phyloP scores from a whole-genome alignment of 75 land plant genomes.

The Gnetum montanum region DNA sequence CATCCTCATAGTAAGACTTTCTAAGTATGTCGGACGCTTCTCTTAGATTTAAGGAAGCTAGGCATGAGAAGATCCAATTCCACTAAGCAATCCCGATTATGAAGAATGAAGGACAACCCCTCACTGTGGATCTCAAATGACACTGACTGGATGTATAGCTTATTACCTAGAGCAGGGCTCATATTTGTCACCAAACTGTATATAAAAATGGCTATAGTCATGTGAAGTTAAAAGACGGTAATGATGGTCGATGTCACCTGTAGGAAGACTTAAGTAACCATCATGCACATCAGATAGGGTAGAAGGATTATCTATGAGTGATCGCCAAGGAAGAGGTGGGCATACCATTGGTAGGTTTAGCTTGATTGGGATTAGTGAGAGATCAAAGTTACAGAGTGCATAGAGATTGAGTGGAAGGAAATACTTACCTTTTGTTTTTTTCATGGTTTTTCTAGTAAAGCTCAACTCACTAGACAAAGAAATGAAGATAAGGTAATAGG shows the following conservation, averaged over 20 bases:
- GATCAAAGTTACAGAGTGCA: not conserved
- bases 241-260: not conserved
- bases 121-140: constrained; percentile 3
- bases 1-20: not conserved
- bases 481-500: too few relatives aligned
- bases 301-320: not conserved
- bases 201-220: constrained; percentile 2
- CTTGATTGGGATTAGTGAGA: not conserved
- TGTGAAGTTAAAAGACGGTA: not conserved
- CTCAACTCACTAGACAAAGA: too few relatives aligned
- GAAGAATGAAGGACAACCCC: not conserved
- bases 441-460: too few relatives aligned
- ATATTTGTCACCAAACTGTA: not conserved
- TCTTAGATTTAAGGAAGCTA: not conserved
- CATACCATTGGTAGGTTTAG: constrained; percentile 5
- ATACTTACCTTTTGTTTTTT: too few relatives aligned
- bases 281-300: not conserved
- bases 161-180: not conserved
- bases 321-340: not conserved
- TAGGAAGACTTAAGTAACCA: constrained; percentile 4
- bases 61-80: constrained; percentile 4
- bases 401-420: not conserved
- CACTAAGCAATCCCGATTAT: constrained; percentile 2
- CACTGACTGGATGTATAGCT: too few relatives aligned
- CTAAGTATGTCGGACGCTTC: constrained; percentile 4